Base-by-base conservation (phyloP, 176 grass and related monocot genomes). In the Triticum monococcum region DNA sequence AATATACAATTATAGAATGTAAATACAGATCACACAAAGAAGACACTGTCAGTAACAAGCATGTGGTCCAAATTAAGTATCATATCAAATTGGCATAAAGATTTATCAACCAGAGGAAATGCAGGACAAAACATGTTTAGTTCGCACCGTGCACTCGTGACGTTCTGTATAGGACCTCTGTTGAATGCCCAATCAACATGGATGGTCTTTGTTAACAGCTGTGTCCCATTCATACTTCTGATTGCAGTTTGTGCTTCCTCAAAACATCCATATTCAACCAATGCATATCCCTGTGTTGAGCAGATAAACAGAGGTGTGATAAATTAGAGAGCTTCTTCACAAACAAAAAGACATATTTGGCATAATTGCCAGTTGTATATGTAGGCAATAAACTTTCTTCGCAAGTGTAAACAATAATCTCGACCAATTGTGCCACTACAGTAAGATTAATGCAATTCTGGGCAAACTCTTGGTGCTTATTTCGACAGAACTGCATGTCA, bases 151-250 rank as follows among this genome's bases (percentile, higher is more conserved):
- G 81, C 31, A 76, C 68, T 69, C 30, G 23, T 63, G 69, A 32
- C 3, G 22, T 84, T 80, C 69, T 84, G 77, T 68, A 86, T 75
- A 76, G 88, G 91, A 79, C 88, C 91, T 79, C 73, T 88, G 83
- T 73, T 86, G 86, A 93, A 93, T 83, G 88, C 88, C 91, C 88
- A 93, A 79, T 93, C 91, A 86, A 88, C 88, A 75, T 90, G 64
- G 62, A 90, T 31, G 61, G 86, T 93, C 72, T 88, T 90, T 64
- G 91, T 93, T 74, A 93, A 72, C 78, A 93, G 78, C 77, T 90
- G 43, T 32, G 18, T 62, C 74, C 82, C 91, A 79, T 88, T 85
- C 91, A 90, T 87, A 57, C 65, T 43, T 79, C 36, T 88, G 46
- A 93, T 90, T 2, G 82, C 88, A 83, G 82, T 72, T 38, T 88